These are phyloP conservation scores for Salvia rosmarinus DNA, from an alignment of 257 asterid genomes.

Conservation along the genomic window DNA sequence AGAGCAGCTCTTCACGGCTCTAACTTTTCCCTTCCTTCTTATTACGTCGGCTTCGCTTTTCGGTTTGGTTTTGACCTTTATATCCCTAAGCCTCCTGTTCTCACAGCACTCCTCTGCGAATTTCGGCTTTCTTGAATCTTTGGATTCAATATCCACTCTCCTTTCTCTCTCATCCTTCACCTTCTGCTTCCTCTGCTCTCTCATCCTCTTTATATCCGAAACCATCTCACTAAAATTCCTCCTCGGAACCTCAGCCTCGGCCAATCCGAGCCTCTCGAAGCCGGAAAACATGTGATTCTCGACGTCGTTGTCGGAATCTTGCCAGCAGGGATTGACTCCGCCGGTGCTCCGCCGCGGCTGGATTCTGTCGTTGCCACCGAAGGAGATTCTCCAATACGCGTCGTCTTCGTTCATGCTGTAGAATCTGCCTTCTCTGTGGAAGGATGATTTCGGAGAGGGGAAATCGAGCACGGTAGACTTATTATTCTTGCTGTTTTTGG, in stretches of 20 bases:
- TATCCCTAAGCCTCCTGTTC: slow-evolving; percentile 16
- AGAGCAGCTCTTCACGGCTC: slow-evolving; percentile 42
- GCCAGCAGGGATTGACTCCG: slow-evolving; percentile 48
- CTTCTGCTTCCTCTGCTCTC: slow-evolving; percentile 33
- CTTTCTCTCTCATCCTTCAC: slow-evolving; percentile 25
- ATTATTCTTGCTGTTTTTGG: slow-evolving; percentile 25
- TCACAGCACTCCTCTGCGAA: background rate
- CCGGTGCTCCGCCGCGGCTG: slow-evolving; percentile 46
- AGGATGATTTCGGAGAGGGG: slow-evolving; percentile 25
- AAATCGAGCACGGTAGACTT: slow-evolving; percentile 6
- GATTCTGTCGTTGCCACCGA: slow-evolving; percentile 43
- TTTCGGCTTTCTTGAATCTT: slow-evolving; percentile 3
- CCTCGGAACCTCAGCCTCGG: slow-evolving; percentile 22
- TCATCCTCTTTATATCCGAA: slow-evolving; percentile 38
- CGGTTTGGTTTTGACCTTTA: slow-evolving; percentile 30
- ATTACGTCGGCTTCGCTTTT: slow-evolving; percentile 30
- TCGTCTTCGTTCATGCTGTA: slow-evolving; percentile 64
- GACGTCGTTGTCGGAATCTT: too few species aligned
- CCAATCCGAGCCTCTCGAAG: slow-evolving; percentile 24
- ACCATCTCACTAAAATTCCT: slow-evolving; percentile 48
- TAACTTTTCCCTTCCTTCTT: slow-evolving; percentile 35
- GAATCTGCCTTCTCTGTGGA: slow-evolving; percentile 48
- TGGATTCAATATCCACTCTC: background rate
- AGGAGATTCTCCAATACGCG: slow-evolving; percentile 69
- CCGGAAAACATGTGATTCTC: slow-evolving; percentile 17